Base-by-base conservation (phyloP, 306 rosid species). In the Vachellia pachyceras region DNA sequence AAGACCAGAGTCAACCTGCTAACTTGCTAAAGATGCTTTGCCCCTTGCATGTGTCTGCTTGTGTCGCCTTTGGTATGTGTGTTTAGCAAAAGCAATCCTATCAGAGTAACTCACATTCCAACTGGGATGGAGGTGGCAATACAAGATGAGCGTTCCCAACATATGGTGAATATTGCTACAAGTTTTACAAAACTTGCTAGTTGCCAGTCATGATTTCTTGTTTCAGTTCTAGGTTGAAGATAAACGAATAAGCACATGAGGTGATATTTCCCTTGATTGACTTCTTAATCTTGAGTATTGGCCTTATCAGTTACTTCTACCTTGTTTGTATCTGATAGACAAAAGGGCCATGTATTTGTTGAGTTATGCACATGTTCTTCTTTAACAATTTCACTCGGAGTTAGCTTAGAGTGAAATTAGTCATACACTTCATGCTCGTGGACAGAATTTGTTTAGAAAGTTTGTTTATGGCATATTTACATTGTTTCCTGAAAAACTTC, bases 91-190 rank as follows among this genome's bases (percentile, higher is more conserved):
- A n/a, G n/a, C n/a, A n/a, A n/a, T n/a, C n/a, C n/a, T n/a, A n/a
- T n/a, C n/a, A 90, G 98, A 90, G 77, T 92, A 76, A 91, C 86
- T 67, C 98, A 95, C 86, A 65, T 92, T 79, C 97, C 97, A 69
- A 86, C 97, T 10, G 97, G 98, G 75, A 80, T 95, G 82, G 79
- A 84, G 44, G 90, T 92, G 85, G 76, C 94, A 78, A 95, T 95
- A 86, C 97, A 95, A 86, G 97, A 95, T 60, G 98, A 92, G 77
- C 92, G 97, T 50, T 95, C 97, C 85, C 98, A 92, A 68, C 98
- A 92, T 89, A 87, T 84, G 95, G 98, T 91, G 81, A 78, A 46
- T 79, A 70, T 36, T 69, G 36, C 74, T 69, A 9, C 10, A n/a
- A 68, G 36, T 68, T 41, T 39, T 41, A 68, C 73, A 41, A 18